Percentiles rank a stretch among this genome's conserved stretches.
These are phyloP conservation scores for Sisymbrium altissimum DNA, from an alignment of 345 rosid genomes.

Conservation along the genomic window DNA sequence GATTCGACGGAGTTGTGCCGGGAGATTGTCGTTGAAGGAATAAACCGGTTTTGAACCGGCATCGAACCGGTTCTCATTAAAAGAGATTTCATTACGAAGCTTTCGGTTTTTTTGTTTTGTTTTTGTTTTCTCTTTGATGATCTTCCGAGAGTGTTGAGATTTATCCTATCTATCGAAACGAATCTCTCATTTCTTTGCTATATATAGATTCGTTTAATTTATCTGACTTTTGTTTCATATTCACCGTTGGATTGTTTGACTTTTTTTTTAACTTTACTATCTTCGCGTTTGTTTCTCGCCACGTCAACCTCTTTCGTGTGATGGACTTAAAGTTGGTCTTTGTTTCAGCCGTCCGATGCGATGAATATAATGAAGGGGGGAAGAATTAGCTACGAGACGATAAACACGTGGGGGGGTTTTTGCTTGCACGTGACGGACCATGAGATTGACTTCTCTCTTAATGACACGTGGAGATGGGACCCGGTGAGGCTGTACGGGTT, in stretches of 20 bases:
- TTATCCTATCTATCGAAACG: neutral
- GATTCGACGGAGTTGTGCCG: slow-evolving; percentile 42
- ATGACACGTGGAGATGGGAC: slow-evolving; percentile 36
- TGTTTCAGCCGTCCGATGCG: slow-evolving; percentile 41
- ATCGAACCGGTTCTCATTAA: slow-evolving; percentile 58
- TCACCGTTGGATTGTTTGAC: slow-evolving; percentile 22
- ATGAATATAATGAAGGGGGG: slow-evolving; percentile 28
- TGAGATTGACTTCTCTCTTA: slow-evolving; percentile 25
- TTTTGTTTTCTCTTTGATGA: neutral
- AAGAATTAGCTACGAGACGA: slow-evolving; percentile 22
- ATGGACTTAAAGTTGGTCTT: neutral
- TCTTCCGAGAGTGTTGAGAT: slow-evolving; percentile 1
- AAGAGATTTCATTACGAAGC: slow-evolving; percentile 49
- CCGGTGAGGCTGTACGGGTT: slow-evolving; percentile 9
- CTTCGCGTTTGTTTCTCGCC: neutral
- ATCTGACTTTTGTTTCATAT: neutral
- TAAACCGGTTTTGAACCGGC: slow-evolving; percentile 31
- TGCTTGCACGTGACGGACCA: slow-evolving; percentile 30
- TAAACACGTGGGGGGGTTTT: slow-evolving; percentile 36
- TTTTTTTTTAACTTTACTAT: neutral
- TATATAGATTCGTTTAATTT: slow-evolving; percentile 20
- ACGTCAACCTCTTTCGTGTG: slow-evolving; percentile 4
- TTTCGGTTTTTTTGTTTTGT: neutral
- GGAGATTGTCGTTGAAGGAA: slow-evolving; percentile 34
- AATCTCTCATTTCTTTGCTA: neutral